phyloP scores from a whole-genome alignment of 202 grass and related monocot species.

The Sporobolus alterniflorus region DNA sequence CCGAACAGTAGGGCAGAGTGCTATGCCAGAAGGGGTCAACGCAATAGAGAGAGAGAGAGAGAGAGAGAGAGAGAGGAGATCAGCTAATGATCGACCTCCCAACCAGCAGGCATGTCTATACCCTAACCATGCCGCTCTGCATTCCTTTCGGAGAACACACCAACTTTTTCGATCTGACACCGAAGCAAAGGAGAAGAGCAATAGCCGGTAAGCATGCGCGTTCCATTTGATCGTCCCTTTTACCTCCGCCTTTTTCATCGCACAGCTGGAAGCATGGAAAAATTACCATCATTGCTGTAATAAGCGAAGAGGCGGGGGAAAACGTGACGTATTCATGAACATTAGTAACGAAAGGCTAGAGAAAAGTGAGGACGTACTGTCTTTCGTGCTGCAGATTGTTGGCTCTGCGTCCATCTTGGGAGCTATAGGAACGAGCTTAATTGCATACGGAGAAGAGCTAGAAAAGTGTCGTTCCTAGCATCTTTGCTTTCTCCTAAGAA shows the following conservation, averaged over 20 bases:
- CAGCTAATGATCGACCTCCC: constrained; percentile 23
- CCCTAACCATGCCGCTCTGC: constrained; percentile 9
- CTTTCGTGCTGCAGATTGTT: constrained; percentile 10
- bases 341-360: not conserved
- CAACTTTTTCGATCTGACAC: constrained; percentile 6
- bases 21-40: not conserved
- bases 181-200: not conserved
- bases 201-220: constrained; percentile 13
- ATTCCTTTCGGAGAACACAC: constrained; percentile 19
- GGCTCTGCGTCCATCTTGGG: constrained; percentile 4
- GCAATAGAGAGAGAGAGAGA: not conserved
- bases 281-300: constrained; percentile 1
- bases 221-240: not conserved
- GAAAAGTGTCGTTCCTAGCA: constrained; percentile 22
- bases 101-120: constrained; percentile 26
- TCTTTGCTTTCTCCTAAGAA: not conserved
- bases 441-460: constrained; percentile 45
- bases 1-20: not conserved
- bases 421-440: constrained; percentile 14
- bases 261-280: not conserved
- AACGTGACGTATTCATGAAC: not conserved
- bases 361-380: not conserved
- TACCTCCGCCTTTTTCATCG: not conserved
- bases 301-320: not conserved
- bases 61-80: not conserved